A percentile compares a stretch with the other conserved stretches of the same genome.
phyloP scores from a whole-genome alignment of 768 basidiomycete species.

The Pilatotrama ljubarskyi region DNA sequence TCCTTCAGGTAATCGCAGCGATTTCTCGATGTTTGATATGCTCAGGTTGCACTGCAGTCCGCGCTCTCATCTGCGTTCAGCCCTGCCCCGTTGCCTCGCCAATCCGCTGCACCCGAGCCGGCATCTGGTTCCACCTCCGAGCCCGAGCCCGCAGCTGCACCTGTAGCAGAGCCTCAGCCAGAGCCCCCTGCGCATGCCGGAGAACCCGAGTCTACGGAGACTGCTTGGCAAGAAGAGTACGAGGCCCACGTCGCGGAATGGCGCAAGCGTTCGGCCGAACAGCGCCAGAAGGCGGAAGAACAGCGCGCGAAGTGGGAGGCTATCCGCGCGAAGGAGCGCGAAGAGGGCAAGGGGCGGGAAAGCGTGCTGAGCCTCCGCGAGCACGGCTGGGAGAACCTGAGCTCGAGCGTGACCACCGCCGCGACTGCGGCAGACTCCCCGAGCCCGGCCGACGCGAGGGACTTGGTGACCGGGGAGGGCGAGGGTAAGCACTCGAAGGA shows the following conservation, averaged over 20 bases:
- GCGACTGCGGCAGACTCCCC: constrained; percentile 30
- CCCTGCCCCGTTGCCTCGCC: constrained; percentile 26
- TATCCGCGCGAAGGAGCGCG: constrained; percentile 54
- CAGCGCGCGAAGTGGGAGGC: constrained; percentile 73
- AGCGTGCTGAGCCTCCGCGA: constrained; percentile 33
- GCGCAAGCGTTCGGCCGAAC: constrained; percentile 71
- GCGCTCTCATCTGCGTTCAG: constrained; percentile 33
- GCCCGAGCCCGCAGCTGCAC: constrained; percentile 1
- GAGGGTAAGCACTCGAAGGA: constrained; percentile 26
- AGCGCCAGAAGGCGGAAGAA: constrained; percentile 72
- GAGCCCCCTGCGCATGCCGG: constrained; percentile 13
- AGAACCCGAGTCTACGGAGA: constrained; percentile 34
- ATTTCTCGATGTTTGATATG: not conserved
- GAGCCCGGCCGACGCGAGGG: constrained; percentile 42
- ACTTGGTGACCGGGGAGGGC: constrained; percentile 41
- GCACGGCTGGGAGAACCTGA: constrained; percentile 39
- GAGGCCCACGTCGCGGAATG: constrained; percentile 67
- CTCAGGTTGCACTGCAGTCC: constrained; percentile 20
- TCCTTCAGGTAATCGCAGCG: constrained; percentile 27
- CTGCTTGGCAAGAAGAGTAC: constrained; percentile 67
- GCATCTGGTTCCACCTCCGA: constrained; percentile 7
- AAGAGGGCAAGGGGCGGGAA: constrained; percentile 18
- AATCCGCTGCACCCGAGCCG: constrained; percentile 17
- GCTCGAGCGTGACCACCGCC: constrained; percentile 23
- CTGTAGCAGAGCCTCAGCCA: not conserved